Evolutionary conservation across 2,329 filamentous ascomycete genomes (phyloP).

Genomic region (Talaromyces sp.): DNA sequence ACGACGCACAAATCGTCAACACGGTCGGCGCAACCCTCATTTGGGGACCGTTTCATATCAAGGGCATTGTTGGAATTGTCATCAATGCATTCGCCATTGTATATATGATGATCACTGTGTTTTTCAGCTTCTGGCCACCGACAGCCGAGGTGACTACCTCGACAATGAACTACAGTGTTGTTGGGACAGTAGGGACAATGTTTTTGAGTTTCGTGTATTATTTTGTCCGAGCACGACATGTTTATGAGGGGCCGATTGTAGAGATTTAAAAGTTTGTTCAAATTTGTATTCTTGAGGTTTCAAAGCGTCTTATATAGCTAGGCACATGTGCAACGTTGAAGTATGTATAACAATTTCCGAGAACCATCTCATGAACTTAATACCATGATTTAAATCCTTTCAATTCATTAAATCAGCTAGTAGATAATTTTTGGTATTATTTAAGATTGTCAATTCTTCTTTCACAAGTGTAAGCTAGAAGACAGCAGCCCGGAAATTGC

Average conservation of each 20-base stretch:
- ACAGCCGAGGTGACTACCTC: constrained; percentile 28
- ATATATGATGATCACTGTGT: constrained; percentile 42
- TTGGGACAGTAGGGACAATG: constrained; percentile 37
- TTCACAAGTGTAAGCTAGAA: too few species aligned
- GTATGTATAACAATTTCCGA: too few species aligned
- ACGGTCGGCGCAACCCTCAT: constrained; percentile 14
- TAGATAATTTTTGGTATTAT: too few species aligned
- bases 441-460: too few species aligned
- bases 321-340: too few species aligned
- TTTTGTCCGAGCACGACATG: constrained; percentile 24
- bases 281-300: neutral
- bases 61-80: constrained; percentile 38
- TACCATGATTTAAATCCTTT: too few species aligned
- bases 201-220: constrained; percentile 38
- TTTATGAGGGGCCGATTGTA: constrained; percentile 27
- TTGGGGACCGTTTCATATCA: constrained; percentile 24
- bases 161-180: constrained; percentile 47
- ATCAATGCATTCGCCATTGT: constrained; percentile 42
- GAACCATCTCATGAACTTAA: too few species aligned
- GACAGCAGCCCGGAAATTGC: too few species aligned
- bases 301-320: too few species aligned
- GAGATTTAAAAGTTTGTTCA: constrained; percentile 13
- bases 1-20: constrained; percentile 21
- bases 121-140: constrained; percentile 47
- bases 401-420: too few species aligned